Evolutionary conservation across 78 protist species (phyloP).

Genomic region (Creolimax fragrantissima): DNA sequence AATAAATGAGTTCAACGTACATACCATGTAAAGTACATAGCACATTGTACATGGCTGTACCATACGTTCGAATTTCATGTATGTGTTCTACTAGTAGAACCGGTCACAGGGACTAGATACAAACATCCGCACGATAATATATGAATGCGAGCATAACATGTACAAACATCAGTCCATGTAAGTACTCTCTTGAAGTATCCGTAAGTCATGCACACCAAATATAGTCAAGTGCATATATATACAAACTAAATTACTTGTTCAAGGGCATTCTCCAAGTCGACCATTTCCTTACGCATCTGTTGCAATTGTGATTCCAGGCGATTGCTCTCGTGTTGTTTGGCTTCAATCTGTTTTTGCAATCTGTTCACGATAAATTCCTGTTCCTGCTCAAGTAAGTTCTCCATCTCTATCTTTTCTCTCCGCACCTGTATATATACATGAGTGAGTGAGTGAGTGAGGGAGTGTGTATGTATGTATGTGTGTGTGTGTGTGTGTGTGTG

Average conservation of each 20-base stretch:
- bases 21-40: too few relatives aligned
- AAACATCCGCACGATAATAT: too few relatives aligned
- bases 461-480: neutral
- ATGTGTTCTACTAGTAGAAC: too few relatives aligned
- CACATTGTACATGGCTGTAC: too few relatives aligned
- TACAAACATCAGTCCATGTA: too few relatives aligned
- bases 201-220: too few relatives aligned
- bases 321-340: neutral
- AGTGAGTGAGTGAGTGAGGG: neutral
- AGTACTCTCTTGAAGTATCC: too few relatives aligned
- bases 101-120: too few relatives aligned
- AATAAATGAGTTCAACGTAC: too few relatives aligned
- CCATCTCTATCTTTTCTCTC: conserved; percentile 21
- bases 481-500: neutral
- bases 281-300: conserved; percentile 12
- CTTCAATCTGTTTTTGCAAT: conserved; percentile 18
- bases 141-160: too few relatives aligned
- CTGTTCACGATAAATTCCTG: conserved; percentile 34
- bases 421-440: conserved; percentile 5
- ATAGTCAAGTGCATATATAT: neutral
- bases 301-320: neutral
- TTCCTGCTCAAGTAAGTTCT: conserved; percentile 24
- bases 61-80: too few relatives aligned
- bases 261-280: conserved; percentile 13
- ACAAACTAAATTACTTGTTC: neutral